phyloP scores from a whole-genome alignment of 2,329 filamentous ascomycete genomes.

The Talaromyces sp. region DNA sequence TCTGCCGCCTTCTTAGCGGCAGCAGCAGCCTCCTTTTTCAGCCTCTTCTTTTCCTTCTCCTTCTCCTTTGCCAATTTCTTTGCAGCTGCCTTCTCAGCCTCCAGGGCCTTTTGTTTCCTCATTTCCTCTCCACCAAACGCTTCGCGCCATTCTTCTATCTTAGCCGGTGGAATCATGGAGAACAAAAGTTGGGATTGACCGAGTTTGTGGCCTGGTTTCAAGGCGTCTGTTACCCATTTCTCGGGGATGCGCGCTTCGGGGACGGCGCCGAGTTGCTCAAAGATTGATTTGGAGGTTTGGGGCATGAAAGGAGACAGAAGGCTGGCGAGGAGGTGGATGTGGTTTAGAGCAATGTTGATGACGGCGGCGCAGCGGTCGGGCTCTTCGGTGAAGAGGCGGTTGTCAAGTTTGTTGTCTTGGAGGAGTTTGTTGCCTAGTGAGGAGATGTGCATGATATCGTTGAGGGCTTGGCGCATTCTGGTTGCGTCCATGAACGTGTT shows the following conservation, averaged over 20 bases:
- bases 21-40: conserved; percentile 34
- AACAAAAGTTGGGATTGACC: conserved; percentile 77
- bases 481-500: conserved; percentile 55
- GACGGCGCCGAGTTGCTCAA: conserved; percentile 64
- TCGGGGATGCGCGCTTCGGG: conserved; percentile 56
- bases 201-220: conserved; percentile 72
- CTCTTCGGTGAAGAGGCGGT: conserved; percentile 55
- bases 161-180: conserved; percentile 73
- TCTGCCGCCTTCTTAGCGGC: conserved; percentile 18
- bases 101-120: conserved; percentile 62
- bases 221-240: conserved; percentile 55
- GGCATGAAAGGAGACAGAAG: conserved; percentile 83
- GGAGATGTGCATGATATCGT: conserved; percentile 53
- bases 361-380: conserved; percentile 57
- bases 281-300: conserved; percentile 67
- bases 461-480: conserved; percentile 53
- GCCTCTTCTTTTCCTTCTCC: conserved; percentile 44
- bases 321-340: conserved; percentile 74
- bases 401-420: conserved; percentile 58
- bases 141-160: conserved; percentile 76
- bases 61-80: conserved; percentile 40
- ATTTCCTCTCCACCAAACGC: conserved; percentile 65
- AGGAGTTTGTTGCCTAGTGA: conserved; percentile 56
- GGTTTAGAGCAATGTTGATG: conserved; percentile 75
- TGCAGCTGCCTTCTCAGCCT: conserved; percentile 45